Evolutionary conservation across 2,329 filamentous ascomycete species (phyloP).

Genomic region (Diaporthe sp.): DNA sequence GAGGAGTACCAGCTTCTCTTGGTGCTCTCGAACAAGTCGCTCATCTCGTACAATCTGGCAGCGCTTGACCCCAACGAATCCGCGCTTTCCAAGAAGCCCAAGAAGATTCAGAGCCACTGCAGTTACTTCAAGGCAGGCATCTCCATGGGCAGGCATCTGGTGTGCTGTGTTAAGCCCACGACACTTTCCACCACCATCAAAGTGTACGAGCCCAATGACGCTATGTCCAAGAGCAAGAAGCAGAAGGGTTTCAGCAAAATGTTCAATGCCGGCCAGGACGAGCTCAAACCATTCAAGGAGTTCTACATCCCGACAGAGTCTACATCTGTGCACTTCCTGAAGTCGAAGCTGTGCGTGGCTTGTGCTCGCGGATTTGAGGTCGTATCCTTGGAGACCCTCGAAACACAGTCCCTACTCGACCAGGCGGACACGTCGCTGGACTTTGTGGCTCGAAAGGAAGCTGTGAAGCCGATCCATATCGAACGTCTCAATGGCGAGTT

Average conservation of each 20-base stretch:
- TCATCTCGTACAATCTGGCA: slow-evolving; percentile 89
- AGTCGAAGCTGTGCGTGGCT: slow-evolving; percentile 95
- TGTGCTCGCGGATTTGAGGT: slow-evolving; percentile 97
- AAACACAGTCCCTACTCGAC: slow-evolving; percentile 96
- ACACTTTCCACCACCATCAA: slow-evolving; percentile 97
- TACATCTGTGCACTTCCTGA: slow-evolving; percentile 97
- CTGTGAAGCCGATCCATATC: slow-evolving; percentile 95
- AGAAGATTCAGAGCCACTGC: slow-evolving; percentile 97
- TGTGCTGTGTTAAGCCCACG: slow-evolving; percentile 96
- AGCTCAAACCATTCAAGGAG: slow-evolving; percentile 97
- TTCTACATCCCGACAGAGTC: slow-evolving; percentile 99
- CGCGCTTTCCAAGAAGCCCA: slow-evolving; percentile 84
- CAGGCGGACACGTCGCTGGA: slow-evolving; percentile 98
- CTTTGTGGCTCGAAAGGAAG: slow-evolving; percentile 94
- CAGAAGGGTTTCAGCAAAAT: slow-evolving; percentile 96
- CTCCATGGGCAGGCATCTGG: slow-evolving; percentile 92
- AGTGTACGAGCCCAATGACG: slow-evolving; percentile 98
- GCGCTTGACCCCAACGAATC: slow-evolving; percentile 89
- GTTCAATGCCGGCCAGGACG: slow-evolving; percentile 93
- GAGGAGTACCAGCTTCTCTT: slow-evolving; percentile 95
- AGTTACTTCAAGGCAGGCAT: slow-evolving; percentile 99
- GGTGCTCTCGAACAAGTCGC: slow-evolving; percentile 92
- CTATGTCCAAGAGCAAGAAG: slow-evolving; percentile 93
- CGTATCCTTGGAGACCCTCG: slow-evolving; percentile 95
- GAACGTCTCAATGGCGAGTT: slow-evolving; percentile 98